phyloP scores from a whole-genome alignment of 2,329 filamentous ascomycete species.

The Cytospora paraplurivora region DNA sequence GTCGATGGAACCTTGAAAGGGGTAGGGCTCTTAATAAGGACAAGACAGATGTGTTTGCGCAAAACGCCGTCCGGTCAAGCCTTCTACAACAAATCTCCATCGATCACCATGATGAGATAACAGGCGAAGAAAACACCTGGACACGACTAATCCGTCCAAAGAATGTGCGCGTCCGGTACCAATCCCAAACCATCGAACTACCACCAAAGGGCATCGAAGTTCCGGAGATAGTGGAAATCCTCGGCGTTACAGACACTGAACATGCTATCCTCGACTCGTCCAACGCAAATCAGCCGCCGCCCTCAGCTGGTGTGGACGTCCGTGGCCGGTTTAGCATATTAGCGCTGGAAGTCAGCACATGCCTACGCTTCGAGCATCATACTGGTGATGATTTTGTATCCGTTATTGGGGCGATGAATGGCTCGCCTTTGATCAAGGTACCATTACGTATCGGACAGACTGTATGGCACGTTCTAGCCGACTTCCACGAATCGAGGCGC shows the following conservation, averaged over 20 bases:
- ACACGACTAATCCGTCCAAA: constrained; percentile 29
- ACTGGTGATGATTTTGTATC: constrained; percentile 49
- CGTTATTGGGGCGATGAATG: constrained; percentile 19
- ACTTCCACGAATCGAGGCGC: constrained; percentile 43
- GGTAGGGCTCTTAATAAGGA: constrained; percentile 30
- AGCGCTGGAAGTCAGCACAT: constrained; percentile 62
- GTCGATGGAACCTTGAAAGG: constrained; percentile 56
- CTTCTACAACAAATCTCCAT: constrained; percentile 36
- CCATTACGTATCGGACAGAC: constrained; percentile 35
- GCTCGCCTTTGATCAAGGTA: constrained; percentile 29
- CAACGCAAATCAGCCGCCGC: constrained; percentile 51
- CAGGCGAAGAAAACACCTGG: constrained; percentile 24
- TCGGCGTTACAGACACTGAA: constrained; percentile 45
- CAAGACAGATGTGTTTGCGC: constrained; percentile 32
- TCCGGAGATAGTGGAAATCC: constrained; percentile 56
- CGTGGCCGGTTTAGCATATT: constrained; percentile 73
- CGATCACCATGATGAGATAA: constrained; percentile 8
- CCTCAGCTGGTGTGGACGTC: constrained; percentile 45
- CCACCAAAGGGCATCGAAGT: constrained; percentile 51
- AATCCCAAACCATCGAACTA: constrained; percentile 37
- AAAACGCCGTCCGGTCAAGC: constrained; percentile 39
- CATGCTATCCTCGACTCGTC: constrained; percentile 63
- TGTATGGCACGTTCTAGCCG: constrained; percentile 55
- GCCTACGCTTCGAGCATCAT: constrained; percentile 60
- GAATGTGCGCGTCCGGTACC: constrained; percentile 36